Conservation (phyloP, 2,329 filamentous ascomycete species). For the Kalmusia sp. region DNA sequence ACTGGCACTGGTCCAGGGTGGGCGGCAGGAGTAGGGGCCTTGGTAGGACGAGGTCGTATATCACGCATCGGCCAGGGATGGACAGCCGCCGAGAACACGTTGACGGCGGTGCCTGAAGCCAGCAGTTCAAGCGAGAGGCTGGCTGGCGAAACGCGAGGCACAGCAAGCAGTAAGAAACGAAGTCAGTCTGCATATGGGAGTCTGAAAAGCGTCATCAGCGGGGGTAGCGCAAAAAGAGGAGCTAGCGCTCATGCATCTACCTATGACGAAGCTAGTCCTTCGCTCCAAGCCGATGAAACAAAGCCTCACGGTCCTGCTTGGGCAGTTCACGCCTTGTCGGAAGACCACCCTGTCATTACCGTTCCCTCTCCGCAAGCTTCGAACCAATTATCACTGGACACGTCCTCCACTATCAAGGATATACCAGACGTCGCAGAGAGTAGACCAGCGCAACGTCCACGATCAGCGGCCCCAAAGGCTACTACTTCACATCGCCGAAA, state of each 20-base stretch:
- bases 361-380: conserved; percentile 41
- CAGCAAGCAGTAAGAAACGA: conserved; percentile 33
- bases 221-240: conserved; percentile 39
- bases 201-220: conserved; percentile 48
- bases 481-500: conserved; percentile 28
- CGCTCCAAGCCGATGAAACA: conserved; percentile 14
- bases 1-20: conserved; percentile 35
- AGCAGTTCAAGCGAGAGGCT: conserved; percentile 54
- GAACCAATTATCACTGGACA: conserved; percentile 44
- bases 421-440: conserved; percentile 18
- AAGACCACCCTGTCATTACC: conserved; percentile 40
- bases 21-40: conserved; percentile 35
- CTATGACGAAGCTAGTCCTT: conserved; percentile 23
- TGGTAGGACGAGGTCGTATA: conserved; percentile 40
- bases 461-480: conserved; percentile 14
- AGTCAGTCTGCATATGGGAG: conserved; percentile 48
- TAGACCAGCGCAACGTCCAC: conserved; percentile 15
- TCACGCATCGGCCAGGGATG: conserved; percentile 41
- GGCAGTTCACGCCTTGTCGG: conserved; percentile 33
- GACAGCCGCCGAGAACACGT: conserved; percentile 46
- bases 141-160: conserved; percentile 35
- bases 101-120: conserved; percentile 56
- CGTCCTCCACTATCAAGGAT: conserved; percentile 35
- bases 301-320: conserved; percentile 32
- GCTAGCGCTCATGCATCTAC: conserved; percentile 29